Evolutionary conservation across 2,329 filamentous ascomycete species (phyloP).

Genomic region (Blastomyces parvus): DNA sequence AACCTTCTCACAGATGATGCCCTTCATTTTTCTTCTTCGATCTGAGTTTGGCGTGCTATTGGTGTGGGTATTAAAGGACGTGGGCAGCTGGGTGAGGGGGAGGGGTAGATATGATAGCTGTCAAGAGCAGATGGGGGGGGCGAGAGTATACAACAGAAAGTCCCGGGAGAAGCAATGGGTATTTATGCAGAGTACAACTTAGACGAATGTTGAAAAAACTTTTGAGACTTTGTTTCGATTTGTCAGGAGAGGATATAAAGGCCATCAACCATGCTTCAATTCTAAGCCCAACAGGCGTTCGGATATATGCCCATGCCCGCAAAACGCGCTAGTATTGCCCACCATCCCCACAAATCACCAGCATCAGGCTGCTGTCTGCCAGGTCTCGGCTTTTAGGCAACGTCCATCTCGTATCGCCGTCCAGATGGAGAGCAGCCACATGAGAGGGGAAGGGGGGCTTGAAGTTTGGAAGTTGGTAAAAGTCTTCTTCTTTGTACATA

Average conservation of each 20-base stretch:
- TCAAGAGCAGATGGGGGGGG: neutral
- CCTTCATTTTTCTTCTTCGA: slow-evolving; percentile 7
- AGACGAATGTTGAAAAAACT: neutral
- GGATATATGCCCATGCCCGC: neutral
- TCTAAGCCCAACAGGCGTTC: neutral
- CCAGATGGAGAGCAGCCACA: too few relatives aligned
- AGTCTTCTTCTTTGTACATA: neutral
- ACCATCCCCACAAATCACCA: too few relatives aligned
- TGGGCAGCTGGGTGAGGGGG: neutral
- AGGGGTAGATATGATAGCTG: neutral
- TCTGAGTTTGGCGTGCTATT: neutral
- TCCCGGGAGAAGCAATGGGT: neutral
- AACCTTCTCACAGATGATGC: slow-evolving; percentile 10
- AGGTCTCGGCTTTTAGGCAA: neutral
- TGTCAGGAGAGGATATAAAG: neutral
- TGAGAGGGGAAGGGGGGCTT: too few relatives aligned
- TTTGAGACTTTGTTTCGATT: neutral
- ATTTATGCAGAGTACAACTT: neutral
- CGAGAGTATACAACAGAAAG: neutral
- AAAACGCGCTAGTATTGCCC: too few relatives aligned
- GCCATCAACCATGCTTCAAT: neutral
- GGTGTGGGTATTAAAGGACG: neutral
- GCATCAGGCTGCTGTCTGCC: neutral
- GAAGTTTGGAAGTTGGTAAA: neutral
- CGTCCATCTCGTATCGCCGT: neutral